phyloP scores from a whole-genome alignment of 139 green algal genomes.

The Raphidocelis subcapitata region DNA sequence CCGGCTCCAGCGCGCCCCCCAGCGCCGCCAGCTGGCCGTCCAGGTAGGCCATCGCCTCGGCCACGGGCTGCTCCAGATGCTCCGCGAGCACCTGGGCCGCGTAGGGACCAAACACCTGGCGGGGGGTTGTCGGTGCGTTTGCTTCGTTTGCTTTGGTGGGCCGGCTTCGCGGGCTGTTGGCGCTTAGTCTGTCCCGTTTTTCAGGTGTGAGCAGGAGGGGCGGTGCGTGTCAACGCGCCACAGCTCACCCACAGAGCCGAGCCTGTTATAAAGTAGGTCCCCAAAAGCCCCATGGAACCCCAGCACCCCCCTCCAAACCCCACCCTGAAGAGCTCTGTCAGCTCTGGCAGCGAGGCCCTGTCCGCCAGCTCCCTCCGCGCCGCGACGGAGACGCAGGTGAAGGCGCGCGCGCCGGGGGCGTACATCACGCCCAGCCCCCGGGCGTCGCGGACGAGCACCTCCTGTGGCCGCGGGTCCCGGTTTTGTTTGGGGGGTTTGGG shows the following conservation, averaged over 20 bases:
- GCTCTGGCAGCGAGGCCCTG: conserved; percentile 11
- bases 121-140: too few species aligned
- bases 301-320: too few species aligned
- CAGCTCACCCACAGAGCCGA: too few species aligned
- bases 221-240: too few species aligned
- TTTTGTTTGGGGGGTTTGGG: too few species aligned
- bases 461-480: too few species aligned
- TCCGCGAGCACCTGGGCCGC: conserved; percentile 16
- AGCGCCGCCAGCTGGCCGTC: conserved; percentile 1
- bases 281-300: too few species aligned
- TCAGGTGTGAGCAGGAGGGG: too few species aligned
- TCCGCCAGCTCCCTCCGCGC: neutral
- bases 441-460: conserved; percentile 8
- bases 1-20: conserved; percentile 19
- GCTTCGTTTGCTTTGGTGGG: too few species aligned
- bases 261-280: too few species aligned
- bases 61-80: conserved; percentile 1
- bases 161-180: too few species aligned
- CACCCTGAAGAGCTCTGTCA: conserved; percentile 24
- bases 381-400: conserved; percentile 5
- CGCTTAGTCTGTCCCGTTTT: too few species aligned
- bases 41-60: conserved; percentile 16
- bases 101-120: conserved; percentile 28
- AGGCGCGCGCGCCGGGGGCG: conserved; percentile 14
- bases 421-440: conserved; percentile 21